Evolutionary conservation across 1,139 yeast species (phyloP), one percentile per base, ranked within the genome.

Genomic region (Saccharomyces uvarum): DNA sequence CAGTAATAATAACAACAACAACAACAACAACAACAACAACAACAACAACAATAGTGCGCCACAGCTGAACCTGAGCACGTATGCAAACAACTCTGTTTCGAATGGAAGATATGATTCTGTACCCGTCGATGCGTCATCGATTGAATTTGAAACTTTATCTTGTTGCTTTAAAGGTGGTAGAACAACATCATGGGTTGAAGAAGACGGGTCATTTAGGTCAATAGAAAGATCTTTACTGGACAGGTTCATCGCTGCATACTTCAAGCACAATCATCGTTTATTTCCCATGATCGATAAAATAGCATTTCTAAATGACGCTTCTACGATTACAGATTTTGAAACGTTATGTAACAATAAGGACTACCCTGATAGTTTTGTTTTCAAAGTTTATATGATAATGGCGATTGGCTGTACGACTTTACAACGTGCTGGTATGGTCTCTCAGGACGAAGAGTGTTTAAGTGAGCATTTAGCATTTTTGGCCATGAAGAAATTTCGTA

Each of bases 331-430:
- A n/a, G 71, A 70, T 47, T 67, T 73, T 53, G 64, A 68, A 19
- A 29, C 14, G 5, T 16, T 50, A 4, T 38, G 21, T 16, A 19
- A 38, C 24, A 38, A 38, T 9, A 38, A 64, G 19, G 56, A 57
- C n/a, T 57, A 58, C 46, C 63, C 57, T 56, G 59, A 64, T 53
- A 59, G 62, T 9, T 63, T 68, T 49, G 67, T 64, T 48, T 76
- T 76, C 59, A 78, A 77, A 62, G 60, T 78, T n/a, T 74, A 73
- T 59, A 75, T 78, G 77, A 73, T 77, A 3, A 71, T 77, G 68
- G 78, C 79, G 13, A 74, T 77, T 42, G 82, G 82, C 2, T 75
- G 78, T 55, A 74, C 78, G 4, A 73, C 79, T 2, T 63, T 78
- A 44, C 75, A 76, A 53, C 66, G 79, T 53, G 75, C 73, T 21